phyloP scores from a whole-genome alignment of 2,329 filamentous ascomycete species.

The Neofusicoccum umdonicola region DNA sequence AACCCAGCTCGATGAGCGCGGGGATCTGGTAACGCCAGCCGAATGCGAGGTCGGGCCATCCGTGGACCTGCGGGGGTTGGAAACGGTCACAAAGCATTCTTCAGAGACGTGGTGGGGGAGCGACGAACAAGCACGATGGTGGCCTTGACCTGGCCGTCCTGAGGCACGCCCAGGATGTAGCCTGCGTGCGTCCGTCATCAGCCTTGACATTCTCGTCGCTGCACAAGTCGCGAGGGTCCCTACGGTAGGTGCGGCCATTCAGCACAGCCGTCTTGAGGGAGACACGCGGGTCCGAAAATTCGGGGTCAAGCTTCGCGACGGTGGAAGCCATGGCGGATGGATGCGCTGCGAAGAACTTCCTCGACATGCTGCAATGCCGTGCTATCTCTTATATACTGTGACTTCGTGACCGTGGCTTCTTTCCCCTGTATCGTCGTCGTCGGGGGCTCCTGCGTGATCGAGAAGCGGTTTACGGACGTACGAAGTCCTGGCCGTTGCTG shows the following conservation, averaged over 20 bases:
- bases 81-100: not conserved
- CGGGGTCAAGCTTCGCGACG: slow-evolving; percentile 60
- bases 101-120: not conserved
- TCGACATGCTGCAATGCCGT: not conserved
- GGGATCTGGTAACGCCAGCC: slow-evolving; percentile 92
- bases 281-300: slow-evolving; percentile 62
- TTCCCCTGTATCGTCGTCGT: not conserved
- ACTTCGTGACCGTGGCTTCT: not conserved
- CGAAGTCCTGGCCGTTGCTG: not conserved
- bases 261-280: slow-evolving; percentile 61
- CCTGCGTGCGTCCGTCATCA: slow-evolving; percentile 22
- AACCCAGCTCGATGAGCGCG: slow-evolving; percentile 65
- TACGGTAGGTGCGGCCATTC: slow-evolving; percentile 66
- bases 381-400: not conserved
- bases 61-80: slow-evolving; percentile 56
- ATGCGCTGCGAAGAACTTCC: not conserved
- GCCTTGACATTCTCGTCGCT: not conserved
- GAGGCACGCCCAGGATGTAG: slow-evolving; percentile 53
- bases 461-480: slow-evolving; percentile 1
- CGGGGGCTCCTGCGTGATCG: not conserved
- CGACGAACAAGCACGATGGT: slow-evolving; percentile 54
- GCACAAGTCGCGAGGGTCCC: slow-evolving; percentile 26
- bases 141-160: slow-evolving; percentile 43
- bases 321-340: slow-evolving; percentile 41
- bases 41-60: slow-evolving; percentile 78